Evolutionary conservation across 2,329 filamentous ascomycete genomes (phyloP).

Genomic region (Colletotrichum tropicicola): DNA sequence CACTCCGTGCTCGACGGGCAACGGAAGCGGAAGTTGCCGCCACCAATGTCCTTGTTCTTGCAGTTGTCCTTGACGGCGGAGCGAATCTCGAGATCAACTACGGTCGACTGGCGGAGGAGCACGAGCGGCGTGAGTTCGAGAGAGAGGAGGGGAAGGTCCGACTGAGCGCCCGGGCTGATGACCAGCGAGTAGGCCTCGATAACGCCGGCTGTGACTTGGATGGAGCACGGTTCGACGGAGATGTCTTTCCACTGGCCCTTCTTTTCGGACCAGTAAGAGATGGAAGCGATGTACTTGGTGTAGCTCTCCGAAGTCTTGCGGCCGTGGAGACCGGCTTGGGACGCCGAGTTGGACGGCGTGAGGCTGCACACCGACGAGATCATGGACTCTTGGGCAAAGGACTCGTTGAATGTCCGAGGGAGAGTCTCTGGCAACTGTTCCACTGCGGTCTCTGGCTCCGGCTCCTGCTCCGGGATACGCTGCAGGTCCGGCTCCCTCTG

Average conservation of each 20-base stretch:
- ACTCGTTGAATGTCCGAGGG: not conserved
- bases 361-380: slow-evolving; percentile 68
- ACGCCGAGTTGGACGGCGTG: slow-evolving; percentile 83
- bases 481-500: not conserved
- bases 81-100: slow-evolving; percentile 91
- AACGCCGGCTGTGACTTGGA: slow-evolving; percentile 66
- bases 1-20: slow-evolving; percentile 81
- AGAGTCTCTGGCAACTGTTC: not conserved
- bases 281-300: slow-evolving; percentile 59
- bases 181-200: slow-evolving; percentile 64
- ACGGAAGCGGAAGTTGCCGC: slow-evolving; percentile 88
- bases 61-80: slow-evolving; percentile 82
- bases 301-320: slow-evolving; percentile 57
- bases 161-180: slow-evolving; percentile 35
- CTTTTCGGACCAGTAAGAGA: slow-evolving; percentile 71
- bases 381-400: slow-evolving; percentile 41
- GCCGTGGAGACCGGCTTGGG: slow-evolving; percentile 72
- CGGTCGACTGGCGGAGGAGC: slow-evolving; percentile 88
- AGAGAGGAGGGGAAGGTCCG: slow-evolving; percentile 63
- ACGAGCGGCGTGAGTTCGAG: slow-evolving; percentile 93
- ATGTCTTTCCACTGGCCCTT: slow-evolving; percentile 69
- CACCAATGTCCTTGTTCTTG: slow-evolving; percentile 72
- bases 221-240: slow-evolving; percentile 58
- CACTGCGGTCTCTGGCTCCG: not conserved
- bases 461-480: not conserved